phyloP scores from a whole-genome alignment of 108 stramenopile genomes.

The Cyclotella atomus region DNA sequence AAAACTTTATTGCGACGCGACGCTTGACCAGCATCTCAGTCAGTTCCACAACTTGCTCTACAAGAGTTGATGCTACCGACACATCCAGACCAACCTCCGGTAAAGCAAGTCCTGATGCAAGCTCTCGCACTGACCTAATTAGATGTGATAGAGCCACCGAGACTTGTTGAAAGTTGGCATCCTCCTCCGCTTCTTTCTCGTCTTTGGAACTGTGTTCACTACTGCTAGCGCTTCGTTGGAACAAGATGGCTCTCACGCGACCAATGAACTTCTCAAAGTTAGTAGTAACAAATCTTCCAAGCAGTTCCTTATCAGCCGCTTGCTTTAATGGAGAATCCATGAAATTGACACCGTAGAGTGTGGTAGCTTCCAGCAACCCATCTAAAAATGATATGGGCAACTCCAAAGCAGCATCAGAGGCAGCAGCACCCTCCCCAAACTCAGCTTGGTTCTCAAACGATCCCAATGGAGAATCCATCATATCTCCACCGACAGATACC shows the following conservation, averaged over 20 bases:
- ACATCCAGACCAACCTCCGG: conserved; percentile 72
- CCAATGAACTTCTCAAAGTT: conserved; percentile 70
- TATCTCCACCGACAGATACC: conserved; percentile 11
- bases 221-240: conserved; percentile 41
- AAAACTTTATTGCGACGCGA: conserved; percentile 75
- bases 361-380: conserved; percentile 74
- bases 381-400: conserved; percentile 74
- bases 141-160: conserved; percentile 61
- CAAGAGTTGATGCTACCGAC: conserved; percentile 63
- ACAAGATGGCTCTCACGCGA: conserved; percentile 60
- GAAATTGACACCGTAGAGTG: conserved; percentile 72
- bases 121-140: conserved; percentile 68
- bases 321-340: conserved; percentile 3
- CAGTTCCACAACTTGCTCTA: conserved; percentile 72
- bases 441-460: not conserved
- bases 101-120: conserved; percentile 74
- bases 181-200: conserved; percentile 57
- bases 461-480: not conserved
- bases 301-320: conserved; percentile 30
- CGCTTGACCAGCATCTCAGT: conserved; percentile 75
- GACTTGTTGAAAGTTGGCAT: conserved; percentile 64
- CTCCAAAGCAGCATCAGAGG: not conserved
- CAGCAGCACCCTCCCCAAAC: not conserved
- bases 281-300: conserved; percentile 61
- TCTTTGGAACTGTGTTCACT: conserved; percentile 20